phyloP scores from a whole-genome alignment of 2,329 filamentous ascomycete genomes.

The Aspergillus brunneoviolaceus region DNA sequence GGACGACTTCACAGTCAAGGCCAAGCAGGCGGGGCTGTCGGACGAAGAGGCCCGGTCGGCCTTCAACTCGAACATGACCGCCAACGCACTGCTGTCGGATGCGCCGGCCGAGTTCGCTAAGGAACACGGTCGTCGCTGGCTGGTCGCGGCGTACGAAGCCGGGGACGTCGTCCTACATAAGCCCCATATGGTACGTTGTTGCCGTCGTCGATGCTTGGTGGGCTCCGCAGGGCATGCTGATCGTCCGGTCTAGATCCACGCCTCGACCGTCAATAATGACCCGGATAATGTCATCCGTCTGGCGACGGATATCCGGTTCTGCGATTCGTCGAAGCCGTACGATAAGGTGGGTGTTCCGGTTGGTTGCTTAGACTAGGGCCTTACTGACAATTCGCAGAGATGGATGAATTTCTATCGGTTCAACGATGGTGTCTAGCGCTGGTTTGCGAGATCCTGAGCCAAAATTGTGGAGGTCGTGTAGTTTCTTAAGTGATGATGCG shows the following conservation, averaged over 20 bases:
- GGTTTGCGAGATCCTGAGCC: not conserved
- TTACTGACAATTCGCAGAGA: conserved; percentile 20
- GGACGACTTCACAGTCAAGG: conserved; percentile 40
- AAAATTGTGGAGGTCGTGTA: too few species aligned
- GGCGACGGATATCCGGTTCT: conserved; percentile 58
- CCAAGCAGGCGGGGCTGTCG: conserved; percentile 49
- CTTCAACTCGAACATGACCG: conserved; percentile 62
- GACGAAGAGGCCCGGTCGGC: conserved; percentile 53
- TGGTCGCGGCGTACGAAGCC: conserved; percentile 55
- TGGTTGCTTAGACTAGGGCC: not conserved
- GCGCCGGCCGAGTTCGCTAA: conserved; percentile 48
- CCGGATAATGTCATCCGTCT: conserved; percentile 53
- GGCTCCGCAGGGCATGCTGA: not conserved
- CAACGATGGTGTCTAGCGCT: conserved; percentile 31
- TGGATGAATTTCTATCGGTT: conserved; percentile 45
- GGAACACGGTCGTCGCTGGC: conserved; percentile 49
- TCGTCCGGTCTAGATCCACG: conserved; percentile 50
- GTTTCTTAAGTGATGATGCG: too few species aligned
- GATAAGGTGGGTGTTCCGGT: conserved; percentile 38
- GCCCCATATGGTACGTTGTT: conserved; percentile 34
- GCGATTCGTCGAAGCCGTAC: conserved; percentile 52
- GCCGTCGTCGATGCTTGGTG: not conserved
- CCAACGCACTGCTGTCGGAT: conserved; percentile 54
- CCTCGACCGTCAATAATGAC: conserved; percentile 57
- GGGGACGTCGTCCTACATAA: conserved; percentile 51